A percentile compares a stretch with the other conserved stretches of the same genome.
Evolutionary conservation across 352 stramenopile species (phyloP).

Genomic region (Phytopythium oedochilum): DNA sequence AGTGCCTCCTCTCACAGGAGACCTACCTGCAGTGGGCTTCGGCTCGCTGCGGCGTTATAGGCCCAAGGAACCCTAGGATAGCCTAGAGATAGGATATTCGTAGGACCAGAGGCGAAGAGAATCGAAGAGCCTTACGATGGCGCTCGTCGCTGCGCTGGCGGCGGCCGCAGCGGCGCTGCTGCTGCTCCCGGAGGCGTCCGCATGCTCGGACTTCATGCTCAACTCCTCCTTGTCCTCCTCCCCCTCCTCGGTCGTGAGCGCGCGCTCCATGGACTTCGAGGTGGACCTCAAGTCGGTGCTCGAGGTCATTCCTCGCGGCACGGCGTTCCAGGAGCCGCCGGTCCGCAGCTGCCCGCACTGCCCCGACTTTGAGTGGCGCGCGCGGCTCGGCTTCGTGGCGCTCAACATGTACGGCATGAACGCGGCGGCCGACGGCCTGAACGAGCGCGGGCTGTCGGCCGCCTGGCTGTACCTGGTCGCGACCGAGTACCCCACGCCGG

Average conservation of each 20-base stretch:
- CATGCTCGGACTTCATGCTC: slow-evolving; percentile 59
- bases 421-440: slow-evolving; percentile 45
- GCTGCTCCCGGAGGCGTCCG: background rate
- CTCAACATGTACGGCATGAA: slow-evolving; percentile 56
- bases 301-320: slow-evolving; percentile 44
- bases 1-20: too few relatives aligned
- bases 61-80: too few relatives aligned
- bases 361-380: slow-evolving; percentile 36
- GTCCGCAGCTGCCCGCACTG: slow-evolving; percentile 31
- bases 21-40: too few relatives aligned
- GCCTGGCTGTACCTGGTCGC: slow-evolving; percentile 40
- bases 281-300: slow-evolving; percentile 35
- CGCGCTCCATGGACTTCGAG: slow-evolving; percentile 55
- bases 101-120: too few relatives aligned
- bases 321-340: slow-evolving; percentile 39
- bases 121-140: too few relatives aligned
- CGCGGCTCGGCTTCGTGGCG: slow-evolving; percentile 39
- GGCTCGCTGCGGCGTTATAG: too few relatives aligned
- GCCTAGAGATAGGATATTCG: too few relatives aligned
- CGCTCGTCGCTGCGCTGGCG: background rate
- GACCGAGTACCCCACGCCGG: slow-evolving; percentile 40
- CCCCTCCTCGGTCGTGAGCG: slow-evolving; percentile 29
- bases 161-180: background rate
- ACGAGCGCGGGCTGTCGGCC: slow-evolving; percentile 45
- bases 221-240: slow-evolving; percentile 19